Conservation (phyloP, 2,329 filamentous ascomycete species). For the Microsporum ferrugineum region DNA sequence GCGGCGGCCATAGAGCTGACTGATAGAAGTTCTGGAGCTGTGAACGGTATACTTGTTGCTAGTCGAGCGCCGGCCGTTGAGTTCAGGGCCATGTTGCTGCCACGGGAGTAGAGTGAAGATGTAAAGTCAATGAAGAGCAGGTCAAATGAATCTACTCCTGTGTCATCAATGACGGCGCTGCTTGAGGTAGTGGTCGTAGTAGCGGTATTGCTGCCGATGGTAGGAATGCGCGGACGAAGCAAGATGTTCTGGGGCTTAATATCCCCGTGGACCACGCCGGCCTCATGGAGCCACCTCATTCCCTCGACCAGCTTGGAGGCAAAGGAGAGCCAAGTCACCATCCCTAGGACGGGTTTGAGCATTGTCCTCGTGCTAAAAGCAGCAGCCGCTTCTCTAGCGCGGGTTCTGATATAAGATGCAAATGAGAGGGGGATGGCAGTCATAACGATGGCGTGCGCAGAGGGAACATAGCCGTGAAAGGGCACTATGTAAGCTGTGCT, state of each 20-base stretch:
- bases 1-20: constrained; percentile 22
- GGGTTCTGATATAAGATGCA: constrained; percentile 31
- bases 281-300: constrained; percentile 35
- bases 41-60: constrained; percentile 36
- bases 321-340: constrained; percentile 30
- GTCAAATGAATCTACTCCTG: constrained; percentile 25
- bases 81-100: constrained; percentile 15
- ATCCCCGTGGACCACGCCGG: constrained; percentile 37
- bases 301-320: constrained; percentile 31
- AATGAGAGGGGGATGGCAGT: constrained; percentile 34
- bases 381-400: constrained; percentile 21
- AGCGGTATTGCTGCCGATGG: background rate
- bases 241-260: constrained; percentile 39
- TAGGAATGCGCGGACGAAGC: constrained; percentile 20
- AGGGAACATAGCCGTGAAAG: constrained; percentile 35
- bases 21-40: constrained; percentile 35
- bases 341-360: constrained; percentile 36
- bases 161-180: constrained; percentile 4
- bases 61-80: constrained; percentile 19
- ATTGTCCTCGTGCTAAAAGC: constrained; percentile 33
- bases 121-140: constrained; percentile 38
- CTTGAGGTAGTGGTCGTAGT: background rate
- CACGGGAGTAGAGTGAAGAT: constrained; percentile 21
- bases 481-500: constrained; percentile 31
- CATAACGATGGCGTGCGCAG: constrained; percentile 33